These are phyloP conservation scores for Microbotryum scabiosae DNA, from an alignment of 1,284 basidiomycete species.

Conservation along the genomic window DNA sequence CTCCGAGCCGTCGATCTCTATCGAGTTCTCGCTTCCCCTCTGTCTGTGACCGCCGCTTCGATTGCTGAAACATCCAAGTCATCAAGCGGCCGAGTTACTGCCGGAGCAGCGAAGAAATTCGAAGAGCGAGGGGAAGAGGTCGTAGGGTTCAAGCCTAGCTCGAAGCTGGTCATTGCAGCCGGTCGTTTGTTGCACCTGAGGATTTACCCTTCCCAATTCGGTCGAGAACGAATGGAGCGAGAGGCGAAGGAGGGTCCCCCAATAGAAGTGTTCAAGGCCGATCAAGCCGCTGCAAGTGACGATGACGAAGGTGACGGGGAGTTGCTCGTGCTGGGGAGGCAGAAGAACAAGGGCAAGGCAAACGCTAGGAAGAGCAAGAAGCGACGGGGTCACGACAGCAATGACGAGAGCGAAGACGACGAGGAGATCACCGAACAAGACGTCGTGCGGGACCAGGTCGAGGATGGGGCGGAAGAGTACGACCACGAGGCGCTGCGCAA, in stretches of 20 bases:
- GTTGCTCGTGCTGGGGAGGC: constrained; percentile 26
- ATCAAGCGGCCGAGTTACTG: neutral
- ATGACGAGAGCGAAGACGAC: constrained; percentile 55
- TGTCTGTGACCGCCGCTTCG: constrained; percentile 43
- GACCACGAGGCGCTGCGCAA: constrained; percentile 80
- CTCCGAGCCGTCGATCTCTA: constrained; percentile 82
- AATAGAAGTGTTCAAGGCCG: constrained; percentile 62
- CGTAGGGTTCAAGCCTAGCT: constrained; percentile 27
- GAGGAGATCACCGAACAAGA: constrained; percentile 49
- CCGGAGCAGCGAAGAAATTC: constrained; percentile 19
- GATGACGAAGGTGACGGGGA: constrained; percentile 25
- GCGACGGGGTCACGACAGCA: constrained; percentile 25
- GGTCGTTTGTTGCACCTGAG: constrained; percentile 66
- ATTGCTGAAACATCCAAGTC: neutral
- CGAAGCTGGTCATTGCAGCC: constrained; percentile 34
- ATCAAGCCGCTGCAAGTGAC: constrained; percentile 24
- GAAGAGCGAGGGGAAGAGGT: constrained; percentile 27
- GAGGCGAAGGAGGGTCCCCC: constrained; percentile 92
- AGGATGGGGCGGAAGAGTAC: constrained; percentile 43
- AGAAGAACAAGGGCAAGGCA: constrained; percentile 30
- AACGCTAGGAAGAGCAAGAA: constrained; percentile 8
- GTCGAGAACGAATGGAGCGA: constrained; percentile 72
- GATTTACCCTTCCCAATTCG: constrained; percentile 90
- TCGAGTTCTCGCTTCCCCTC: constrained; percentile 84
- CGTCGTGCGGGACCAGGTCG: constrained; percentile 43